Evolutionary conservation across 768 basidiomycete species (phyloP).

Genomic region (Podaxis sp.): DNA sequence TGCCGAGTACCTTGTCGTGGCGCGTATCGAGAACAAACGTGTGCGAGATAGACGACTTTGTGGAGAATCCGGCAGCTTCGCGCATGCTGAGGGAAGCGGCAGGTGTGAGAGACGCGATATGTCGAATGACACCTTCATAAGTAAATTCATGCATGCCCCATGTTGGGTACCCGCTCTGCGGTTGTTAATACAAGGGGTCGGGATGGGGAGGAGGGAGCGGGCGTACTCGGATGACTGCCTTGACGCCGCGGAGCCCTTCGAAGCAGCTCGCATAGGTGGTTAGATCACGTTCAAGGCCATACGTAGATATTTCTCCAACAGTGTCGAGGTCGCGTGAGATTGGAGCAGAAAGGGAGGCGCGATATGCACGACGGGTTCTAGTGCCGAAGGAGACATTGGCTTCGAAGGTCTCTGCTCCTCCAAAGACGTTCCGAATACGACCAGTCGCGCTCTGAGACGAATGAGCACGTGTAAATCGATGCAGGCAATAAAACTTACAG

Average conservation of each 20-base stretch:
- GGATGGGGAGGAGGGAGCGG: slow-evolving; percentile 31
- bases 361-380: slow-evolving; percentile 81
- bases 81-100: slow-evolving; percentile 88
- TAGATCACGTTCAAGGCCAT: slow-evolving; percentile 79
- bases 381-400: slow-evolving; percentile 84
- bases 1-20: slow-evolving; percentile 64
- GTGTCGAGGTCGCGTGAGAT: slow-evolving; percentile 62
- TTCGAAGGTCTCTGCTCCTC: slow-evolving; percentile 86
- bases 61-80: slow-evolving; percentile 73
- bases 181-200: not conserved
- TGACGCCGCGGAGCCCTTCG: slow-evolving; percentile 63
- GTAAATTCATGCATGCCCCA: slow-evolving; percentile 72
- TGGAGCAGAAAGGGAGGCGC: slow-evolving; percentile 65
- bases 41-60: slow-evolving; percentile 85
- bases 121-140: slow-evolving; percentile 81
- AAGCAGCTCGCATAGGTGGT: slow-evolving; percentile 72
- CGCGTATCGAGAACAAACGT: slow-evolving; percentile 75
- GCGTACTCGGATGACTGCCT: slow-evolving; percentile 76
- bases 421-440: slow-evolving; percentile 84
- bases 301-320: slow-evolving; percentile 67
- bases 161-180: slow-evolving; percentile 35
- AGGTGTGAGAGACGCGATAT: slow-evolving; percentile 68
- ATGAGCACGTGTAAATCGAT: slow-evolving; percentile 1
- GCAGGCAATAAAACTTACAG: slow-evolving; percentile 52
- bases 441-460: slow-evolving; percentile 63